Evolutionary conservation across 768 basidiomycete genomes (phyloP).

Genomic region (Podaxis carcinomalis): DNA sequence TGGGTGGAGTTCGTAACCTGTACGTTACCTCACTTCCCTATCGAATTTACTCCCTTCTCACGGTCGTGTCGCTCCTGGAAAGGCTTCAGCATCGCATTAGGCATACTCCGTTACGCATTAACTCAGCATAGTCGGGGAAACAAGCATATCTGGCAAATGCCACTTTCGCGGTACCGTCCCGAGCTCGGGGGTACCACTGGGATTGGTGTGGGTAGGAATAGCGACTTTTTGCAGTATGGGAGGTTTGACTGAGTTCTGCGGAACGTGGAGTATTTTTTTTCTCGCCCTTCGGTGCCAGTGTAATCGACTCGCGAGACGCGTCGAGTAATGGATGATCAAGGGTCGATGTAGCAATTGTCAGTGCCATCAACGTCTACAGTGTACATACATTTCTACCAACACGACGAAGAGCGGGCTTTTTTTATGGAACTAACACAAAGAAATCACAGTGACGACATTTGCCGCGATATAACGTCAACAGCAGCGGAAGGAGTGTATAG

Average conservation of each 20-base stretch:
- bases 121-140: constrained; percentile 39
- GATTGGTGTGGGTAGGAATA: constrained; percentile 17
- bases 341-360: neutral
- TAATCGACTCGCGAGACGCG: neutral
- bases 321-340: neutral
- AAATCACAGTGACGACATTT: neutral
- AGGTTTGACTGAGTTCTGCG: constrained; percentile 18
- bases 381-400: neutral
- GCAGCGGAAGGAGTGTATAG: neutral
- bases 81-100: constrained; percentile 40
- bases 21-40: constrained; percentile 21
- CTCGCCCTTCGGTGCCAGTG: neutral
- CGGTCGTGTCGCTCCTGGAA: neutral
- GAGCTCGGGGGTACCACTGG: constrained; percentile 14
- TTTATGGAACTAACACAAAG: neutral
- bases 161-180: constrained; percentile 47
- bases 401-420: neutral
- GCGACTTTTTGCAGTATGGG: constrained; percentile 36
- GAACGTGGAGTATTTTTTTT: neutral
- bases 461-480: constrained; percentile 1
- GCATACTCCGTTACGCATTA: constrained; percentile 41
- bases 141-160: constrained; percentile 46
- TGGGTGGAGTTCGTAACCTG: constrained; percentile 55
- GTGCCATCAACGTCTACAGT: neutral
- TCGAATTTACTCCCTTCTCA: neutral